Conservation (phyloP, 208 protist species). For the Acanthamoeba castellanii region DNA sequence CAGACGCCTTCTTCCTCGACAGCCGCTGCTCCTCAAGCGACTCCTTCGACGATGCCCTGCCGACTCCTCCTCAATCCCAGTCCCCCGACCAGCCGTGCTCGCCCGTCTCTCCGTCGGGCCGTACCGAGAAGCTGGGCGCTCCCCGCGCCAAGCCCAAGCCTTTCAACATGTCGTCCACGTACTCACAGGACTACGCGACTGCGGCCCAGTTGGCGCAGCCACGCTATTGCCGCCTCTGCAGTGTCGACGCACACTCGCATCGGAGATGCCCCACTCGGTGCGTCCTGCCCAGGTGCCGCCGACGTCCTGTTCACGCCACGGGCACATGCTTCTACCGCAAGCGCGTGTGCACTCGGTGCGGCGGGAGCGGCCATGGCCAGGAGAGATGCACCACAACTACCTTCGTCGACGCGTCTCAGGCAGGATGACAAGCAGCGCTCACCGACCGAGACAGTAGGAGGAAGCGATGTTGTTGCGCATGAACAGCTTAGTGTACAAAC, state of each 20-base stretch:
- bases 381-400: background rate
- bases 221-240: background rate
- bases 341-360: background rate
- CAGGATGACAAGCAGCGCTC: background rate
- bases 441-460: too few relatives aligned
- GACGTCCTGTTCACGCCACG: background rate
- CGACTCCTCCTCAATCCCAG: too few relatives aligned
- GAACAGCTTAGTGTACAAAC: too few relatives aligned
- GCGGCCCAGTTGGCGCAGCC: background rate
- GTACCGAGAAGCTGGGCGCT: background rate
- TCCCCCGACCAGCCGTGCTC: too few relatives aligned
- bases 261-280: background rate
- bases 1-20: background rate
- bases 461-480: too few relatives aligned
- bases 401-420: background rate
- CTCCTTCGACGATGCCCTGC: too few relatives aligned
- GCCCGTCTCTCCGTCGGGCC: too few relatives aligned
- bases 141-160: background rate
- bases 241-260: background rate
- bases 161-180: background rate
- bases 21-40: too few relatives aligned
- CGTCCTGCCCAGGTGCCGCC: background rate
- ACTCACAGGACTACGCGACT: background rate
- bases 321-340: conserved; percentile 24
- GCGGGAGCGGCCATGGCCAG: background rate